These are phyloP conservation scores for Haplographium delicatum DNA, from an alignment of 495 filamentous ascomycete genomes.

Conservation along the genomic window DNA sequence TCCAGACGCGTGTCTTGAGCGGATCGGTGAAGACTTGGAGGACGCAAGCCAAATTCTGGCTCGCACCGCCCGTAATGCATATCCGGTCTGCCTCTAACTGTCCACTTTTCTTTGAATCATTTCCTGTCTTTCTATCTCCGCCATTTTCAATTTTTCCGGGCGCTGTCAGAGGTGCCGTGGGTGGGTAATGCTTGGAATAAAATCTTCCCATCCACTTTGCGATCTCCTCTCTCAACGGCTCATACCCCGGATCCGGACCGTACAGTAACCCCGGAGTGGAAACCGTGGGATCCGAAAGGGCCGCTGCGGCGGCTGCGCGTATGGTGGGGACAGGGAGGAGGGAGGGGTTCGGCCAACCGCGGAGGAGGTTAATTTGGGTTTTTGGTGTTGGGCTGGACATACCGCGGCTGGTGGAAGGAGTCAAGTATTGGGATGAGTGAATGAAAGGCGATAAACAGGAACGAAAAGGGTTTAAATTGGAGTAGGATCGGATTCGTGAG, in stretches of 20 bases:
- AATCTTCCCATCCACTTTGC: slow-evolving; percentile 63
- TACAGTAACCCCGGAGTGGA: slow-evolving; percentile 61
- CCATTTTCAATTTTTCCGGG: too few species aligned
- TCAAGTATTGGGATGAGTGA: not conserved
- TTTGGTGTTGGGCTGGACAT: not conserved
- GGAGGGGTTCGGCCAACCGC: slow-evolving; percentile 64
- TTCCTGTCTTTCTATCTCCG: too few species aligned
- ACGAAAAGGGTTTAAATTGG: not conserved
- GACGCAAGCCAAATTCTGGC: slow-evolving; percentile 66
- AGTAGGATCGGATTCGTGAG: not conserved
- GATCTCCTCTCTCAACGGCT: slow-evolving; percentile 56
- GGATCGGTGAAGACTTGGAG: slow-evolving; percentile 76
- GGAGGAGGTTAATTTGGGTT: slow-evolving; percentile 56
- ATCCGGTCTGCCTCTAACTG: slow-evolving; percentile 48
- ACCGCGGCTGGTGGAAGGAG: not conserved
- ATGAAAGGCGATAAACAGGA: not conserved
- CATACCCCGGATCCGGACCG: slow-evolving; percentile 71
- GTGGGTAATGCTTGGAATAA: slow-evolving; percentile 47
- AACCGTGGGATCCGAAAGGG: slow-evolving; percentile 54
- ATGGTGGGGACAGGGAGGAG: slow-evolving; percentile 64
- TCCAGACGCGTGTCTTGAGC: slow-evolving; percentile 70
- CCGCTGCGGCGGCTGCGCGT: slow-evolving; percentile 43
- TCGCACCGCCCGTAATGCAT: slow-evolving; percentile 75
- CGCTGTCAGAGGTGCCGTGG: too few species aligned
- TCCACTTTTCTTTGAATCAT: not conserved